Conservation (phyloP, 2,329 filamentous ascomycete genomes). For the Epichloe hybrida region DNA sequence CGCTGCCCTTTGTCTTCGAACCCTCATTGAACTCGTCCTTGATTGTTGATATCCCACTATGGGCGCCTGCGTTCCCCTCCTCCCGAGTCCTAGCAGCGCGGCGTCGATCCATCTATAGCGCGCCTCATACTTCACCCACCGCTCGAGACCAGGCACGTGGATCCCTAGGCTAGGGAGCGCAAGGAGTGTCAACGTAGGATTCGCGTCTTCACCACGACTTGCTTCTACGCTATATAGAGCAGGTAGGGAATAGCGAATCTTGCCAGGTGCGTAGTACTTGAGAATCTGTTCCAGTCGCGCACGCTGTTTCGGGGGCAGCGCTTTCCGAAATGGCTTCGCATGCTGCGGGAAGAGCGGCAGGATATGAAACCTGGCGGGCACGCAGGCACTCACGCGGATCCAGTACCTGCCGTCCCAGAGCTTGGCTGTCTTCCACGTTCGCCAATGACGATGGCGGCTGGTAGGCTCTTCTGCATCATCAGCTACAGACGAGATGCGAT, state of each 20-base stretch:
- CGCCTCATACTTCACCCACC: constrained; percentile 36
- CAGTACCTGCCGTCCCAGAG: constrained; percentile 51
- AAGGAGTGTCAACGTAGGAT: constrained; percentile 27
- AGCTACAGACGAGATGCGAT: constrained; percentile 1
- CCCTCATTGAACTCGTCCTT: not conserved
- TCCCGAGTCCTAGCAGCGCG: constrained; percentile 18
- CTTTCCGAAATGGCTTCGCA: constrained; percentile 34
- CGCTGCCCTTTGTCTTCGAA: not conserved
- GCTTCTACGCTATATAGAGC: constrained; percentile 35
- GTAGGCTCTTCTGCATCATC: constrained; percentile 3
- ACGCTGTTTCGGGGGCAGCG: constrained; percentile 21
- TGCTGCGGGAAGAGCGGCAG: constrained; percentile 31
- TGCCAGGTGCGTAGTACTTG: constrained; percentile 37
- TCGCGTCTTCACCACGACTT: not conserved
- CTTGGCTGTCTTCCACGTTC: constrained; percentile 18
- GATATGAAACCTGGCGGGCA: constrained; percentile 28
- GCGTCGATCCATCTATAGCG: constrained; percentile 37
- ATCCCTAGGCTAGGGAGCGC: constrained; percentile 40
- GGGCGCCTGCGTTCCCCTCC: constrained; percentile 1
- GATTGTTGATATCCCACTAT: not conserved
- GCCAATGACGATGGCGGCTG: constrained; percentile 11
- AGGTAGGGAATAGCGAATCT: constrained; percentile 41
- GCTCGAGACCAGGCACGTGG: constrained; percentile 29
- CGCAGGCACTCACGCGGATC: constrained; percentile 34
- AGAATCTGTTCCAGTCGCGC: constrained; percentile 28